A percentile compares a stretch with the other conserved stretches of the same genome.
These are phyloP conservation scores for Stevia rebaudiana DNA, from an alignment of 140 eudicot genomes.

Conservation along the genomic window DNA sequence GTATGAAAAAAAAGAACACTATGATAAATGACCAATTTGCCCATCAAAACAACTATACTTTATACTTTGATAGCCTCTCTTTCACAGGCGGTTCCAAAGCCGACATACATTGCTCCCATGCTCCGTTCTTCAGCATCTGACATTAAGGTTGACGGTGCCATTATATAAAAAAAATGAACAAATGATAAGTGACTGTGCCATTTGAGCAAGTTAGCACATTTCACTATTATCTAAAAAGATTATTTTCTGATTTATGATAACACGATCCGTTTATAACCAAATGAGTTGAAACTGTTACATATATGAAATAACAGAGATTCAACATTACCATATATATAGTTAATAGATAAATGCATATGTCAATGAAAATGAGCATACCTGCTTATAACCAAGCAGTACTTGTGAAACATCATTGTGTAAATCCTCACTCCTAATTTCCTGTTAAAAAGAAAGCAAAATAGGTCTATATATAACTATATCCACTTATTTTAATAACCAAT, in stretches of 20 bases:
- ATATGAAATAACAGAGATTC: background rate
- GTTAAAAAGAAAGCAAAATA: background rate
- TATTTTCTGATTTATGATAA: background rate
- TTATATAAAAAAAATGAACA: too few relatives aligned
- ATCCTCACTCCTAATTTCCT: conserved; percentile 10
- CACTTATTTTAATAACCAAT: background rate
- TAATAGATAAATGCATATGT: background rate
- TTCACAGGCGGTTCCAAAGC: conserved; percentile 74
- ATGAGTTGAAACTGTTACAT: background rate
- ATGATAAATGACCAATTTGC: conserved; percentile 12
- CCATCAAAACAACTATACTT: conserved; percentile 37
- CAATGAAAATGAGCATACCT: conserved; percentile 2
- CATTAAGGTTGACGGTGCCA: too few relatives aligned
- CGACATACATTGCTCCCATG: conserved; percentile 95
- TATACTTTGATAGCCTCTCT: conserved; percentile 65
- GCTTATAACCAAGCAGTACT: conserved; percentile 11
- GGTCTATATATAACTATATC: background rate
- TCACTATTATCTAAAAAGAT: background rate
- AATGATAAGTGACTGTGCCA: too few relatives aligned
- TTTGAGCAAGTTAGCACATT: background rate
- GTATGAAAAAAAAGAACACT: conserved; percentile 23
- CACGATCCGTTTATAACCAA: background rate
- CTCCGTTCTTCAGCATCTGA: conserved; percentile 90
- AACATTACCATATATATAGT: background rate
- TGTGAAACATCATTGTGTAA: conserved; percentile 14